Base-by-base conservation (phyloP, 805 yeast species). In the Starmerella sp. region DNA sequence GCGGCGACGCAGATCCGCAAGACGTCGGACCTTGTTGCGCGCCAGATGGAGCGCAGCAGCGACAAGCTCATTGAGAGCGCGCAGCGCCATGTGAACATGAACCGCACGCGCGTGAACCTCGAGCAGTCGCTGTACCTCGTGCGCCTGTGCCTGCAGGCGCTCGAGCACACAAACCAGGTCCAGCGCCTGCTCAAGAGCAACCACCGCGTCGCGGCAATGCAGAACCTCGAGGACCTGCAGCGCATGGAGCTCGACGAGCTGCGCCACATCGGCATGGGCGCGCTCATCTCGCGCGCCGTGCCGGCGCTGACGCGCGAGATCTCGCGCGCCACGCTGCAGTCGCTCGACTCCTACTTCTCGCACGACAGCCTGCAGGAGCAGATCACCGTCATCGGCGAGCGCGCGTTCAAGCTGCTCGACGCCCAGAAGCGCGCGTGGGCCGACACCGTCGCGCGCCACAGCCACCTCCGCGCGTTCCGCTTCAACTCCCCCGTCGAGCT, bases 401-500 rank as follows among this genome's bases (percentile, higher is more conserved):
- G 75, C 1, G 69, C 83, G 3, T 80, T 75, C 62, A 77, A 76
- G 2, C 76, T 80, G 53, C 76, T 84, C 50, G 75, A 72, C 7
- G 66, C 69, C 1, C 77, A 89, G 65, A 78, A 84, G 51, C 72
- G 75, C 14, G 73, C 75, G 41, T 86, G 95, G 91, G 73, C 75
- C 37, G 58, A 66, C 2, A 71, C 72, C 59, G 80, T 77, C 56
- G 63, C 70, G 6, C 65, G 70, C 8, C 76, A 77, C 55, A 71
- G 69, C 5, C 72, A 73, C 35, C 73, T 82, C 51, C 67, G 73
- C 4, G 70, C 77, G 7, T 86, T 79, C 66, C 82, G 84, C 63
- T 77, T 91, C 60, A 90, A 90, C 66, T 86, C 96, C 0, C 86
- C 95, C 0, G 86, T 90, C 5, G 97, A 91, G 67, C 68, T 79